Base-by-base conservation (phyloP, 257 asterid species). In the Scutellaria barbata region DNA sequence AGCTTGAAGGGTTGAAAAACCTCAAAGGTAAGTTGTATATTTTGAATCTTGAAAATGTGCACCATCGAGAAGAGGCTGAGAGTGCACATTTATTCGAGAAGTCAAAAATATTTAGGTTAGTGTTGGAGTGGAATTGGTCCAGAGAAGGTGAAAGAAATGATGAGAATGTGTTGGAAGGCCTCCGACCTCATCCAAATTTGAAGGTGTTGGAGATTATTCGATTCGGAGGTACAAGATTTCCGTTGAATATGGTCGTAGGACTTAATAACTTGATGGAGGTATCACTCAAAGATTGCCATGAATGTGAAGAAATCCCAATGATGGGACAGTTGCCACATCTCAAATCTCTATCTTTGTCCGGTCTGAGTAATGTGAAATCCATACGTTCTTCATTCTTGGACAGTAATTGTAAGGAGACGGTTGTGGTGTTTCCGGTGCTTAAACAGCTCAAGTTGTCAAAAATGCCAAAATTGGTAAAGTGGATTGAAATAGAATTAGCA, bases 111-210 rank as follows among this genome's bases (percentile, higher is more conserved):
- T 11, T 35, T 7, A 2, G 1, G 18, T 13, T 57, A 12, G 17
- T 10, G 9, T 13, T 57, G 17, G 11, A 5, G 1, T 57, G 63
- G 63, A 5, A 17, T 7, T 3, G 6, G 5, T 3, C 4, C 10
- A 41, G 52, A 41, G 68, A 41, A 62, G 68, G 68, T 47, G 68
- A 62, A 62, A 41, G 6, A 40, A 43, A 63, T 18, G 69, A 63
- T 43, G 69, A 63, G 55, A 43, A 42, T 43, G 69, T 64, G 39
- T 10, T 64, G 39, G 52, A 12, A 64, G 54, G 43, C 69, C 69
- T 45, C 56, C 56, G 30, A 13, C 69, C 69, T 10, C 69, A 64
- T 16, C 69, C 41, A 6, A 43, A 63, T 43, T 9, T 63, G 11
- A 63, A 43, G 41, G 7, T 18, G 6, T 10, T 63, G 10, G n/a